Percentiles rank a stretch among this genome's conserved stretches.
These are phyloP conservation scores for Salix brachista DNA, from an alignment of 345 rosid genomes.

Conservation along the genomic window DNA sequence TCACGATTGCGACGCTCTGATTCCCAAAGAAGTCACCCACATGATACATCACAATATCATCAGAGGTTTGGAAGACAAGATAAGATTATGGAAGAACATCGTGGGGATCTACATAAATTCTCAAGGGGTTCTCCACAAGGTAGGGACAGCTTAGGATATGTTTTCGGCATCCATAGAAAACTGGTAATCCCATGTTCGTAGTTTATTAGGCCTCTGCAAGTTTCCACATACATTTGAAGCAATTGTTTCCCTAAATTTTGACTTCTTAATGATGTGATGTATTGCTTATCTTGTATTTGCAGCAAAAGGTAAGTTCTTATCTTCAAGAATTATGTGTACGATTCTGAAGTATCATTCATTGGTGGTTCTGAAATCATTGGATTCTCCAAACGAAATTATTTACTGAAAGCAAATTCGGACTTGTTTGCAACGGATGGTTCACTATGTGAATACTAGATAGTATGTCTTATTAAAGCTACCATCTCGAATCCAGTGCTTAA, in stretches of 20 bases:
- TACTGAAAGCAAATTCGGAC: conserved; percentile 45
- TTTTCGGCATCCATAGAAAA: conserved; percentile 55
- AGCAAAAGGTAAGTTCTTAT: conserved; percentile 95
- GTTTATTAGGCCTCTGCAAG: conserved; percentile 34
- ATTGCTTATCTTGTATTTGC: conserved; percentile 53
- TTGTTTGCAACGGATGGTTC: conserved; percentile 47
- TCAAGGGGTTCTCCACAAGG: conserved; percentile 95
- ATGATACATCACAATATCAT: conserved; percentile 59
- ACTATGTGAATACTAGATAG: conserved; percentile 44
- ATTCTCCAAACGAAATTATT: conserved; percentile 42
- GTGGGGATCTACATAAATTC: conserved; percentile 62
- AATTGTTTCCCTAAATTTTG: conserved; percentile 16
- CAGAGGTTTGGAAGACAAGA: conserved; percentile 69
- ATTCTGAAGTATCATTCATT: conserved; percentile 53
- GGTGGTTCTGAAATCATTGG: conserved; percentile 47
- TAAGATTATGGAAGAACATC: conserved; percentile 64
- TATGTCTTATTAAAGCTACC: conserved; percentile 46
- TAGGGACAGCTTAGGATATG: conserved; percentile 82
- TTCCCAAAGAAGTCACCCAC: conserved; percentile 52
- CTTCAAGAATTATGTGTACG: conserved; percentile 64
- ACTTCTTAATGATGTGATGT: conserved; percentile 34
- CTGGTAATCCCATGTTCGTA: conserved; percentile 50
- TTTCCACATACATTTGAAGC: conserved; percentile 5
- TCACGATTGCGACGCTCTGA: conserved; percentile 61
- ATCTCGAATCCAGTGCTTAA: conserved; percentile 65